Conservation (phyloP, 495 filamentous ascomycete species). For the Neurospora tetraspora region DNA sequence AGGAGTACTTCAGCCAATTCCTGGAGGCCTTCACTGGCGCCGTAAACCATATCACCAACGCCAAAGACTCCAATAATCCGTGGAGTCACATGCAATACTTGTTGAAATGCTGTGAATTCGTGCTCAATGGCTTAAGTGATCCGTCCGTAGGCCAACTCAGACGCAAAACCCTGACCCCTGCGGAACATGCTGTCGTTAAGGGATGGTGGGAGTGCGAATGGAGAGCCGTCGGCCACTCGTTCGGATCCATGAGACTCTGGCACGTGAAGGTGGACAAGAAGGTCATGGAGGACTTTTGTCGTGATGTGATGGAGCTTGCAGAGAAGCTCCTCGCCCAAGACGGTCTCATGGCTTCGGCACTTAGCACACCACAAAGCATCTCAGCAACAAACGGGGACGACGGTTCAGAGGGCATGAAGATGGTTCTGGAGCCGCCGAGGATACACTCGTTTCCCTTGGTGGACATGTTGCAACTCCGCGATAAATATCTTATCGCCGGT, state of each 20-base stretch:
- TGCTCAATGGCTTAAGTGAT: slow-evolving; percentile 76
- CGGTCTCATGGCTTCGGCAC: slow-evolving; percentile 60
- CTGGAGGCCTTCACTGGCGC: slow-evolving; percentile 27
- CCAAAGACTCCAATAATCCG: slow-evolving; percentile 42
- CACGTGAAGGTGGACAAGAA: slow-evolving; percentile 56
- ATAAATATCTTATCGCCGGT: slow-evolving; percentile 68
- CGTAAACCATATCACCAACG: slow-evolving; percentile 38
- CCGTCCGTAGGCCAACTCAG: slow-evolving; percentile 69
- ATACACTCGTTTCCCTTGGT: slow-evolving; percentile 56
- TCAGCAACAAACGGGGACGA: slow-evolving; percentile 31
- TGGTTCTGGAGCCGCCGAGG: slow-evolving; percentile 51
- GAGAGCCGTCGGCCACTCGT: slow-evolving; percentile 69
- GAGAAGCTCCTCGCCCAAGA: slow-evolving; percentile 77
- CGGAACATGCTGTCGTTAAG: slow-evolving; percentile 53
- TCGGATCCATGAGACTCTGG: slow-evolving; percentile 74
- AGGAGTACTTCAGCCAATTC: slow-evolving; percentile 42
- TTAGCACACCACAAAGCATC: slow-evolving; percentile 32
- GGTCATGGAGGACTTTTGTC: slow-evolving; percentile 80
- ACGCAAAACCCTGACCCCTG: slow-evolving; percentile 45
- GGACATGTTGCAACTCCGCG: slow-evolving; percentile 75
- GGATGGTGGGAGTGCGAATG: slow-evolving; percentile 77
- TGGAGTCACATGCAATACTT: slow-evolving; percentile 59
- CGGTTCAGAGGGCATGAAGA: slow-evolving; percentile 36
- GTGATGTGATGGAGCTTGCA: slow-evolving; percentile 88
- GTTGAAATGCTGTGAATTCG: slow-evolving; percentile 62